Evolutionary conservation across 495 filamentous ascomycete genomes (phyloP), one percentile per base, ranked within the genome.

Genomic region (Xylaria grammica): DNA sequence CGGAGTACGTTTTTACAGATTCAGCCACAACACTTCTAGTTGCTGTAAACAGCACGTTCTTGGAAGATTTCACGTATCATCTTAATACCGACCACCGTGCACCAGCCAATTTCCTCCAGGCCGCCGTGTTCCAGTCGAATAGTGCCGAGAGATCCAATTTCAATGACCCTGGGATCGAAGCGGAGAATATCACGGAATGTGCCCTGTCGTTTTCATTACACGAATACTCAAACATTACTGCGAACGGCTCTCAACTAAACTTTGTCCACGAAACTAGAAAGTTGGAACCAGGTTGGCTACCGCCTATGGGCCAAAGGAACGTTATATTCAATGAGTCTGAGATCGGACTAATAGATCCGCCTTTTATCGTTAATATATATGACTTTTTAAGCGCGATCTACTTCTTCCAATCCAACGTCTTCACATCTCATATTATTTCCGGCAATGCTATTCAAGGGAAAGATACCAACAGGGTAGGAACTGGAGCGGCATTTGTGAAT

Each of bases 131-230:
- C 20, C 34, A 30, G 20, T 42, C 54, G 3, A 57, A 24, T 3
- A 44, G 36, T 30, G 36, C 7, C 2, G 6, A 44, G 26, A 20
- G n/a, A 6, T 27, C 22, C 0, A 0, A 0, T 5, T 57, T 42
- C 54, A 57, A 57, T 13, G 36, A 57, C 36, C 8, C 7, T 0
- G 54, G 11, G 15, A 44, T 57, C 8, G 11, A 4, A 15, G 40
- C 20, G 2, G 54, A 57, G 5, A 57, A 57, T 30, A 44, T 57
- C 15, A 57, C 54, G 13, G 54, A 57, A 19, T 57, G 54, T 11
- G 27, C 54, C 1, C 22, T 57, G 36, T 57, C 54, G 10, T 8
- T 57, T 0, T 26, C 36, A 2, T 19, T 57, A 22, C 54, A 57
- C 5, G 34, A 57, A 6, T 57, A 42, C 54, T 42, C 32, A 5